These are phyloP conservation scores for Talaromyces nanjingensis DNA, from an alignment of 495 filamentous ascomycete genomes.

Conservation along the genomic window DNA sequence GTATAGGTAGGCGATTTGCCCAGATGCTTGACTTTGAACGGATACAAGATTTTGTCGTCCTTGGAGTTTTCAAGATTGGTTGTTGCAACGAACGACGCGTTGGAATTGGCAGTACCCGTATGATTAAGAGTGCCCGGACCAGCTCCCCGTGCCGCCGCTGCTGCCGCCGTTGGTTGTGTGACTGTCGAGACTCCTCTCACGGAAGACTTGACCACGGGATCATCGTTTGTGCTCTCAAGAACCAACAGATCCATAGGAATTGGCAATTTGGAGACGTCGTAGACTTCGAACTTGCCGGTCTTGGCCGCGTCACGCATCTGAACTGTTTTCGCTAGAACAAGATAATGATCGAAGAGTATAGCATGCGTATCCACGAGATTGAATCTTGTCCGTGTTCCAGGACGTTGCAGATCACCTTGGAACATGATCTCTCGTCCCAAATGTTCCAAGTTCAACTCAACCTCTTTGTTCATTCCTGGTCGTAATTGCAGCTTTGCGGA, in stretches of 20 bases:
- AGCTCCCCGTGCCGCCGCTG: constrained; percentile 32
- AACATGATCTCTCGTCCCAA: constrained; percentile 84
- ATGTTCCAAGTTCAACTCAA: constrained; percentile 86
- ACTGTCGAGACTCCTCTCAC: constrained; percentile 65
- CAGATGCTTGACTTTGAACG: constrained; percentile 96
- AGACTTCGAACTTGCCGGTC: constrained; percentile 71
- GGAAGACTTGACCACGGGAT: constrained; percentile 75
- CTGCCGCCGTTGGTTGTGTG: constrained; percentile 35
- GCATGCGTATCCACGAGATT: constrained; percentile 88
- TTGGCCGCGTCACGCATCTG: constrained; percentile 55
- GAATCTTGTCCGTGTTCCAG: constrained; percentile 73
- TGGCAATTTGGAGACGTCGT: constrained; percentile 91
- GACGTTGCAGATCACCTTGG: constrained; percentile 82
- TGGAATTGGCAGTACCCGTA: constrained; percentile 50
- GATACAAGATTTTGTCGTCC: constrained; percentile 81
- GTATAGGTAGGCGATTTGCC: constrained; percentile 77
- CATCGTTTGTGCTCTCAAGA: constrained; percentile 84
- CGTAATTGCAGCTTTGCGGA: constrained; percentile 71
- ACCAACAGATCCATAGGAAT: constrained; percentile 96
- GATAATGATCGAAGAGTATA: constrained; percentile 92
- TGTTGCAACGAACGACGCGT: constrained; percentile 36
- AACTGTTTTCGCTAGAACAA: constrained; percentile 83
- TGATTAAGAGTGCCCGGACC: constrained; percentile 57
- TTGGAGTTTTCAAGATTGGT: constrained; percentile 47
- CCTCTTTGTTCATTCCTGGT: constrained; percentile 72